A percentile compares a stretch with the other conserved stretches of the same genome.
Conservation (phyloP, 768 basidiomycete species). For the Leccinum disarticulatum region DNA sequence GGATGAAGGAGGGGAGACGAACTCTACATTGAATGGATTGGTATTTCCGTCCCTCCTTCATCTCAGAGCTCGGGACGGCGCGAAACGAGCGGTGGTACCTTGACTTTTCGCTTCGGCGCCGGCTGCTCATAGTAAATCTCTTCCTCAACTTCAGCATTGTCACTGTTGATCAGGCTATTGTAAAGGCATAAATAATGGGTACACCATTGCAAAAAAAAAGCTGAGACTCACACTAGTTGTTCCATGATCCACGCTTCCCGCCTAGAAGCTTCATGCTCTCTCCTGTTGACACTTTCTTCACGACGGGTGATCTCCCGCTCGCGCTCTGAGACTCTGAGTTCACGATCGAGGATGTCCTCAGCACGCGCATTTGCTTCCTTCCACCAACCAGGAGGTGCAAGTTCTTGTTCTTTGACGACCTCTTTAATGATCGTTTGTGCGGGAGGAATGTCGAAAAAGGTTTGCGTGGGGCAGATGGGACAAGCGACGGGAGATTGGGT, state of each 20-base stretch:
- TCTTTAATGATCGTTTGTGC: slow-evolving; percentile 85
- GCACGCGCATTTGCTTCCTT: slow-evolving; percentile 64
- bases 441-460: slow-evolving; percentile 57
- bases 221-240: slow-evolving; percentile 70
- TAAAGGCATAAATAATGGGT: slow-evolving; percentile 7
- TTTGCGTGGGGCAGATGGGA: slow-evolving; percentile 54
- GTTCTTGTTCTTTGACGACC: slow-evolving; percentile 77
- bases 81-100: slow-evolving; percentile 83
- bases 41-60: slow-evolving; percentile 66
- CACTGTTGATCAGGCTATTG: slow-evolving; percentile 67
- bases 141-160: slow-evolving; percentile 68
- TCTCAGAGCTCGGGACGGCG: slow-evolving; percentile 94
- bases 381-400: slow-evolving; percentile 80
- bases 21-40: slow-evolving; percentile 53
- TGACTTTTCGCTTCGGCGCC: slow-evolving; percentile 72
- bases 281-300: slow-evolving; percentile 80
- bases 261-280: slow-evolving; percentile 84
- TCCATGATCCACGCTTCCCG: slow-evolving; percentile 94
- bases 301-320: slow-evolving; percentile 86
- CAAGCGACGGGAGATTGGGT: slow-evolving; percentile 52
- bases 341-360: slow-evolving; percentile 82
- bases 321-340: slow-evolving; percentile 80
- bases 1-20: slow-evolving; percentile 85
- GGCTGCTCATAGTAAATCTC: slow-evolving; percentile 78
- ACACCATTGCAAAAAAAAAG: not conserved